phyloP scores from a whole-genome alignment of 1,284 basidiomycete genomes.

The Xanthoconium separans region DNA sequence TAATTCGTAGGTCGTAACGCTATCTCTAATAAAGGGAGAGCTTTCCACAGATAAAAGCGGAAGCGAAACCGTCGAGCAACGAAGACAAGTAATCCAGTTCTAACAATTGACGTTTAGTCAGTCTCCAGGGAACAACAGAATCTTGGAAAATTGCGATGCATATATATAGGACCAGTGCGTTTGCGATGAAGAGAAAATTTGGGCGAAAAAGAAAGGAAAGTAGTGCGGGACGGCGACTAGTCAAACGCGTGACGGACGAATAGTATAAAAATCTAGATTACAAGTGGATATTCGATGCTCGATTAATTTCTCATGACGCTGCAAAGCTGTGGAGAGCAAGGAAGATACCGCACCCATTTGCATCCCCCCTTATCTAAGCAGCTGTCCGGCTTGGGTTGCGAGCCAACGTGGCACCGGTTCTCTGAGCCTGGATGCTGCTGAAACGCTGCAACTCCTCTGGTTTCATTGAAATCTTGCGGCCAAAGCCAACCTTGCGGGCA shows the following conservation, averaged over 20 bases:
- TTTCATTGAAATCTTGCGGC: constrained; percentile 76
- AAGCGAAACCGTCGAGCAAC: constrained; percentile 1
- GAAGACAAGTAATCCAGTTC: constrained; percentile 6
- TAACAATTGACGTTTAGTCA: background rate
- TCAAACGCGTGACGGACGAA: constrained; percentile 16
- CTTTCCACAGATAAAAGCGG: background rate
- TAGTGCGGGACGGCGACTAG: constrained; percentile 19
- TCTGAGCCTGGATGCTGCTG: constrained; percentile 80
- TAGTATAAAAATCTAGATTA: constrained; percentile 37
- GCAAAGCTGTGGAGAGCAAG: constrained; percentile 5
- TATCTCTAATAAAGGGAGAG: too few relatives aligned
- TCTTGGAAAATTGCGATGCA: constrained; percentile 16
- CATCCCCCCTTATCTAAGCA: constrained; percentile 30
- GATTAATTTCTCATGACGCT: constrained; percentile 19
- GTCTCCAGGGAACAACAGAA: background rate
- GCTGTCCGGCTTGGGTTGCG: constrained; percentile 70
- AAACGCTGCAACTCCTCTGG: constrained; percentile 83
- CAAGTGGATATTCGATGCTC: constrained; percentile 35
- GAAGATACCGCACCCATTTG: constrained; percentile 17
- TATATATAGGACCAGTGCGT: constrained; percentile 17
- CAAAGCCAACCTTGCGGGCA: constrained; percentile 82
- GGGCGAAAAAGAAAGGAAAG: constrained; percentile 14
- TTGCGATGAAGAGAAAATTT: constrained; percentile 9
- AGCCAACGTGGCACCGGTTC: constrained; percentile 73
- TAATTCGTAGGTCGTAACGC: background rate